Evolutionary conservation across 176 grass and related monocot species (phyloP).

Genomic region (Puccinellia tenuiflora): DNA sequence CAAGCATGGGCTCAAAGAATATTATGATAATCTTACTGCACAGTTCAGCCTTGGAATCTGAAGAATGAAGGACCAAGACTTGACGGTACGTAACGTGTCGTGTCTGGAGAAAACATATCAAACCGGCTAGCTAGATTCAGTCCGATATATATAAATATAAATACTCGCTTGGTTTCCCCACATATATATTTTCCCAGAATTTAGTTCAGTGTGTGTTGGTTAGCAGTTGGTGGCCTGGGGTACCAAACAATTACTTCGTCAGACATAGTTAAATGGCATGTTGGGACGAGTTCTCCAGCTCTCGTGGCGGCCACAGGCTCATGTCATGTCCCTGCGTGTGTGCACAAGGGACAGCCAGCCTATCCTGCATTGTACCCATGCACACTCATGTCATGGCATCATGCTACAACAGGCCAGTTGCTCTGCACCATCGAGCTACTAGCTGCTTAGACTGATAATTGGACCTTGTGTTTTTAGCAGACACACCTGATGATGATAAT

Average conservation of each 20-base stretch:
- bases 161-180: background rate
- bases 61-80: background rate
- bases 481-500: too few species aligned
- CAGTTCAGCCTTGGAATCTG: background rate
- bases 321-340: background rate
- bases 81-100: background rate
- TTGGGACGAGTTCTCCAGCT: background rate
- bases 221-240: conserved; percentile 18
- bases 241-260: background rate
- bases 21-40: conserved; percentile 1
- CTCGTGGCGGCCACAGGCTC: background rate
- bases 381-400: background rate
- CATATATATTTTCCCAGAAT: background rate
- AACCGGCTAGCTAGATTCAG: background rate
- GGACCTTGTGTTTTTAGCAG: too few species aligned
- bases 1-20: background rate
- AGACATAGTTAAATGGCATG: conserved; percentile 24
- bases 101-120: background rate
- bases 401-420: background rate
- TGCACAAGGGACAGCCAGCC: conserved; percentile 8
- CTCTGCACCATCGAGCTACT: background rate
- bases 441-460: too few species aligned
- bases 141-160: background rate
- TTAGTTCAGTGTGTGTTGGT: conserved; percentile 15
- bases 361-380: background rate